Percentiles rank a stretch among this genome's conserved stretches.
phyloP scores from a whole-genome alignment of 176 grass and related monocot species.

The Coix lacrymajobi region DNA sequence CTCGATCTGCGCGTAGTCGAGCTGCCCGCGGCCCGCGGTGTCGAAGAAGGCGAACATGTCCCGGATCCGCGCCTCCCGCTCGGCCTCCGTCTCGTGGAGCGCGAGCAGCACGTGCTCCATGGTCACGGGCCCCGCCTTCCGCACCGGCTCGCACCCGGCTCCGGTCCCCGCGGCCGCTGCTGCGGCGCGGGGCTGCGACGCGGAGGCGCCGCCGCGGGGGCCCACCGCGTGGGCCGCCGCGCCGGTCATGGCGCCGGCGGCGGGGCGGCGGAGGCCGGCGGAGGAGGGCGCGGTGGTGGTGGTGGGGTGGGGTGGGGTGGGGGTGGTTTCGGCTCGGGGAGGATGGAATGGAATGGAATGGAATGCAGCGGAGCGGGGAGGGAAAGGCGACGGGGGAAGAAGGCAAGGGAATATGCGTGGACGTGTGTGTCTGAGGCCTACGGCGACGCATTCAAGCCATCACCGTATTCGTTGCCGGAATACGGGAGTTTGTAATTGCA shows the following conservation, averaged over 20 bases:
- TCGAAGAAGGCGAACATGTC: constrained; percentile 91
- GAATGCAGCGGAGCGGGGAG: not conserved
- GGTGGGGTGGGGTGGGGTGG: constrained; percentile 11
- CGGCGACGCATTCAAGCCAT: not conserved
- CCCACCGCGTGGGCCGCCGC: constrained; percentile 49
- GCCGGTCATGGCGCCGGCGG: constrained; percentile 56
- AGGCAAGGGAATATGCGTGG: constrained; percentile 21
- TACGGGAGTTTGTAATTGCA: constrained; percentile 2
- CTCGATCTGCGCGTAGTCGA: constrained; percentile 96
- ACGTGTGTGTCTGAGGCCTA: constrained; percentile 13
- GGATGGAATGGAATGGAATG: not conserved
- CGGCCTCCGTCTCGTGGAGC: constrained; percentile 72
- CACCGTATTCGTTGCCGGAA: not conserved
- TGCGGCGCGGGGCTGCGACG: not conserved
- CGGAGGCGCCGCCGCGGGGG: not conserved
- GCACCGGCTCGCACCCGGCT: constrained; percentile 46
- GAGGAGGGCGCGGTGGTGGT: not conserved
- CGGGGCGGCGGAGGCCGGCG: not conserved
- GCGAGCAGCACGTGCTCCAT: constrained; percentile 93
- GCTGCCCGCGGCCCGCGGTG: constrained; percentile 52
- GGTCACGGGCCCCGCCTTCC: constrained; percentile 65
- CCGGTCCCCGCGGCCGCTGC: not conserved
- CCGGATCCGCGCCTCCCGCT: constrained; percentile 88
- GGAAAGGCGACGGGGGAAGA: not conserved
- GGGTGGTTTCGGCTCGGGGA: constrained; percentile 16